Base-by-base conservation (phyloP, 2,329 filamentous ascomycete species). In the Teratosphaeria destructans region DNA sequence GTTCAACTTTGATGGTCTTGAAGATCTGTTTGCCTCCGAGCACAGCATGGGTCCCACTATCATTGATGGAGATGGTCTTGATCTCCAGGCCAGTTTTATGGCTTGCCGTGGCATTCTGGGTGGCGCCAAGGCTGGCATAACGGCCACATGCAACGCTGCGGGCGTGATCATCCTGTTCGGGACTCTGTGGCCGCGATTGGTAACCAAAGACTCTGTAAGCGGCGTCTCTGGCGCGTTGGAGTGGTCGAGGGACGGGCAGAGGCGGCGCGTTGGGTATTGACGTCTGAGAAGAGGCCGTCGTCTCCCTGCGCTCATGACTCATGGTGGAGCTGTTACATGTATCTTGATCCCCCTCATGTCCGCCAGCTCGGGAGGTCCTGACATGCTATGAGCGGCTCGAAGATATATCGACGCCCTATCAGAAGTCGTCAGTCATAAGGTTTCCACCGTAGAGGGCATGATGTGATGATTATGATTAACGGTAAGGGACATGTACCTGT, bases 41-140 rank as follows among this genome's bases (percentile, higher is more conserved):
- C 58, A 87, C 77, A 57, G 83, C 84, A 76, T 85, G 84, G 61
- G 82, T 85, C 60, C 80, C 77, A 59, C 80, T 77, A 49, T 83
- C 82, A 62, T 85, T 86, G 71, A 85, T 82, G 70, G 86, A 83
- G 57, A 87, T 75, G 43, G 84, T 81, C 52, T 81, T 74, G 66
- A 87, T 85, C 62, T 83, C 80, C 57, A 86, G 79, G 54, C 83
- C 83, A n/a, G 84, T 86, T 66, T 80, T 81, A 71, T 86, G 82
- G 67, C 79, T 81, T 60, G 83, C 77, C 61, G 79, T 82, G 63
- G 83, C 78, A 65, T 83, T 81, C 58, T 71, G 67, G n/a, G 67
- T 64, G 27, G 64, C 65, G 52, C 70, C 63, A 12, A 72, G 65
- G 8, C 63, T 64, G 7, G 67, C 66, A 12, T 63, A 64, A 43